Percentiles rank a stretch among this genome's conserved stretches.
phyloP scores from a whole-genome alignment of 192 early-diverging fungal genomes.

The Backusella australiensis region DNA sequence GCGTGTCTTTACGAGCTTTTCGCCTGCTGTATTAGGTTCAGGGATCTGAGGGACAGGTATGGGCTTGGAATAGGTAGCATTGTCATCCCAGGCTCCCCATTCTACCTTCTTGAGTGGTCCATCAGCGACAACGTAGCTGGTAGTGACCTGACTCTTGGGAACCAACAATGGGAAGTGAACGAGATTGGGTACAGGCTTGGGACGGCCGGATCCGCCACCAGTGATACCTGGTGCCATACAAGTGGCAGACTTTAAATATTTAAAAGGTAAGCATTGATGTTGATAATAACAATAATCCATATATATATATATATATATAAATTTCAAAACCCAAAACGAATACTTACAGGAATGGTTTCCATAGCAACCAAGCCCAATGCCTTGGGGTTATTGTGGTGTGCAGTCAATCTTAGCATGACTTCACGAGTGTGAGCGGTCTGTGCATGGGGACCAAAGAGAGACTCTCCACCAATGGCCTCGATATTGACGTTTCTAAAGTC shows the following conservation, averaged over 20 bases:
- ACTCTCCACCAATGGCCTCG: constrained; percentile 58
- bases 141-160: constrained; percentile 44
- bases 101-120: constrained; percentile 12
- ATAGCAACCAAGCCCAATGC: constrained; percentile 46
- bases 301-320: too few species aligned
- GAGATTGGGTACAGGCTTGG: constrained; percentile 55
- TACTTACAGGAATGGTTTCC: constrained; percentile 47
- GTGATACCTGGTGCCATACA: constrained; percentile 59
- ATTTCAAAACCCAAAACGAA: background rate
- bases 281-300: background rate
- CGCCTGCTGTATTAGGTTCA: background rate
- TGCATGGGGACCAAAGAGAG: constrained; percentile 43
- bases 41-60: constrained; percentile 32
- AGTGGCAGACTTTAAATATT: constrained; percentile 43
- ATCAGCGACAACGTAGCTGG: constrained; percentile 38
- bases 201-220: constrained; percentile 53
- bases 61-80: background rate
- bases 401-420: constrained; percentile 45
- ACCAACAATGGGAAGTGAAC: constrained; percentile 60
- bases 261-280: background rate
- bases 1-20: constrained; percentile 34
- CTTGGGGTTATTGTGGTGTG: constrained; percentile 39
- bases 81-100: constrained; percentile 33
- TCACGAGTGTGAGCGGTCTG: constrained; percentile 35
- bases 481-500: constrained; percentile 54